phyloP scores from a whole-genome alignment of 75 land plant genomes.

The Larix kaempferi region DNA sequence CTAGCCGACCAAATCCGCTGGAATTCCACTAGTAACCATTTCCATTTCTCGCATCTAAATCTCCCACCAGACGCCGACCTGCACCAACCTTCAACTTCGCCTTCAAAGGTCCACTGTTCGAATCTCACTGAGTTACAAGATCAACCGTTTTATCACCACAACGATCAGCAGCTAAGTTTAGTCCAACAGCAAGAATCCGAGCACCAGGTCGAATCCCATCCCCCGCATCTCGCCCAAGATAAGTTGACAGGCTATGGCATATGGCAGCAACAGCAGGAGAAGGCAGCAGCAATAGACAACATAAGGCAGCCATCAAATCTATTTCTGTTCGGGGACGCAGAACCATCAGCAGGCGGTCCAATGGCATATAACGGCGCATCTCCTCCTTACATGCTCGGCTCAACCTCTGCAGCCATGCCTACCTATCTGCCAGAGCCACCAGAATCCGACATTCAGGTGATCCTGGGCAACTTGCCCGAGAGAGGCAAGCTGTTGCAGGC shows the following conservation, averaged over 20 bases:
- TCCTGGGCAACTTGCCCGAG: conserved; percentile 57
- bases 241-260: background rate
- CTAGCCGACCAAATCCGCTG: background rate
- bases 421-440: conserved; percentile 26
- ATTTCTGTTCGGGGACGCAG: background rate
- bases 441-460: conserved; percentile 37
- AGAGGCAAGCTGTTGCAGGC: conserved; percentile 73
- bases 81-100: background rate
- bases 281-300: background rate
- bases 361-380: background rate
- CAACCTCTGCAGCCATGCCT: background rate
- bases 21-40: background rate
- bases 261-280: background rate
- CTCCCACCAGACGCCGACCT: background rate
- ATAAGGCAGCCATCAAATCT: background rate
- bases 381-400: conserved; percentile 3
- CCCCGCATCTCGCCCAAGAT: background rate
- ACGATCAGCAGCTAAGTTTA: background rate
- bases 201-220: background rate
- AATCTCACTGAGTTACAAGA: background rate
- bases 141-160: background rate
- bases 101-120: background rate
- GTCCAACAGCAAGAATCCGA: no score
- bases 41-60: no score
- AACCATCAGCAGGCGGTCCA: background rate